Percentiles rank a stretch among this genome's conserved stretches.
These are phyloP conservation scores for Sugiyamaella mastotermitis DNA, from an alignment of 805 yeast species.

Conservation along the genomic window DNA sequence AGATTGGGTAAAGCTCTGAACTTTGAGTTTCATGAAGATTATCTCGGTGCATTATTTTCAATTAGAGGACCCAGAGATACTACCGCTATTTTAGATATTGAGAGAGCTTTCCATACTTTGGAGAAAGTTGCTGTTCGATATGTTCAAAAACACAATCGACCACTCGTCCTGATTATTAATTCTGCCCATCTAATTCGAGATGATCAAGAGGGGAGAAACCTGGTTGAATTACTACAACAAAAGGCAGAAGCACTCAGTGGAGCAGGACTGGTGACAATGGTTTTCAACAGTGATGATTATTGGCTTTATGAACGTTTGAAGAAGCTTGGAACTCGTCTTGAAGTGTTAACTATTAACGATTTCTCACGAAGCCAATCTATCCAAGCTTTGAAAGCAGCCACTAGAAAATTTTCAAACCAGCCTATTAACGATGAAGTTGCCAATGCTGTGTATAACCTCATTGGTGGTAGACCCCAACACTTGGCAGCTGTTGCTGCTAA, in stretches of 20 bases:
- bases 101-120: constrained; percentile 69
- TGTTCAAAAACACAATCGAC: constrained; percentile 37
- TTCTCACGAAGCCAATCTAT: constrained; percentile 50
- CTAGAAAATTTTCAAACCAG: constrained; percentile 40
- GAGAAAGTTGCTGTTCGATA: constrained; percentile 61
- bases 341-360: constrained; percentile 60
- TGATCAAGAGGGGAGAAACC: constrained; percentile 64
- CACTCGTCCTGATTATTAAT: constrained; percentile 65
- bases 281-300: constrained; percentile 78
- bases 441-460: constrained; percentile 53
- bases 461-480: constrained; percentile 85
- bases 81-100: constrained; percentile 74
- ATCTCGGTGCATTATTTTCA: constrained; percentile 73
- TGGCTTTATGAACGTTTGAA: constrained; percentile 80
- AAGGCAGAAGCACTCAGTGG: constrained; percentile 77
- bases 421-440: constrained; percentile 38
- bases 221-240: constrained; percentile 73
- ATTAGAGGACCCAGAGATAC: constrained; percentile 83
- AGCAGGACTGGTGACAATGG: constrained; percentile 60
- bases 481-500: constrained; percentile 49
- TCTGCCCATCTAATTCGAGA: constrained; percentile 70
- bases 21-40: constrained; percentile 72
- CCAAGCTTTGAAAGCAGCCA: constrained; percentile 44
- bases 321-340: constrained; percentile 65
- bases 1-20: constrained; percentile 71